Conservation (phyloP, 768 basidiomycete genomes). For the Crucibulum laeve region DNA sequence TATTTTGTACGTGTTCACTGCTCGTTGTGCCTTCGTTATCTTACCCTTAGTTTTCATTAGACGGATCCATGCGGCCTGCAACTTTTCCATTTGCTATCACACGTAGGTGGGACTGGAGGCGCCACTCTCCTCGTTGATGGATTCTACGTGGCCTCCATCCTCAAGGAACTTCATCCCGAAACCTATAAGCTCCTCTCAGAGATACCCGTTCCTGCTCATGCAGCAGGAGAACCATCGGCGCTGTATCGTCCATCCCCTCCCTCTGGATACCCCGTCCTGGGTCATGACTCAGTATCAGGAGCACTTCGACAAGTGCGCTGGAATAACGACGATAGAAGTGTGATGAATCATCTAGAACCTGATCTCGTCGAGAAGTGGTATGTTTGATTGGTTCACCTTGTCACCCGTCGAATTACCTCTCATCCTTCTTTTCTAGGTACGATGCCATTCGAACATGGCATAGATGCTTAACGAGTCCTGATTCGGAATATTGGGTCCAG, state of each 20-base stretch:
- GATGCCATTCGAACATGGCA: constrained; percentile 80
- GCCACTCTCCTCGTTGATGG: constrained; percentile 92
- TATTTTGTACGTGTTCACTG: constrained; percentile 49
- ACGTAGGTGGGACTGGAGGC: constrained; percentile 79
- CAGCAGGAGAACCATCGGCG: constrained; percentile 69
- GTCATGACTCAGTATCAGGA: constrained; percentile 55
- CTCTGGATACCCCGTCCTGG: constrained; percentile 66
- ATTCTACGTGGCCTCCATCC: constrained; percentile 83
- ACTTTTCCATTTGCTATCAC: constrained; percentile 88
- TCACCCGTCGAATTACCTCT: neutral
- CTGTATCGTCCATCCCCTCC: constrained; percentile 56
- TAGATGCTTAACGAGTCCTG: constrained; percentile 63
- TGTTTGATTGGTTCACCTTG: constrained; percentile 4
- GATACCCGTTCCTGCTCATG: constrained; percentile 75
- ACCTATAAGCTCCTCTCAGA: constrained; percentile 66
- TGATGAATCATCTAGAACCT: constrained; percentile 57
- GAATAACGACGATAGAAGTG: constrained; percentile 94
- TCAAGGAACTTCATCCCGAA: constrained; percentile 68
- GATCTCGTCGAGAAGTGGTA: constrained; percentile 74
- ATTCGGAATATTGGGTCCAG: constrained; percentile 91
- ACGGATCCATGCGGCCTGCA: constrained; percentile 96
- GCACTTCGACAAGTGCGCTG: constrained; percentile 79
- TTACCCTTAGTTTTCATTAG: constrained; percentile 26
- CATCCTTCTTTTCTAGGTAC: constrained; percentile 45
- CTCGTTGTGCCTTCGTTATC: neutral